Conservation (phyloP, 164 flowering plant genomes). For the Chimonanthus salicifolius region DNA sequence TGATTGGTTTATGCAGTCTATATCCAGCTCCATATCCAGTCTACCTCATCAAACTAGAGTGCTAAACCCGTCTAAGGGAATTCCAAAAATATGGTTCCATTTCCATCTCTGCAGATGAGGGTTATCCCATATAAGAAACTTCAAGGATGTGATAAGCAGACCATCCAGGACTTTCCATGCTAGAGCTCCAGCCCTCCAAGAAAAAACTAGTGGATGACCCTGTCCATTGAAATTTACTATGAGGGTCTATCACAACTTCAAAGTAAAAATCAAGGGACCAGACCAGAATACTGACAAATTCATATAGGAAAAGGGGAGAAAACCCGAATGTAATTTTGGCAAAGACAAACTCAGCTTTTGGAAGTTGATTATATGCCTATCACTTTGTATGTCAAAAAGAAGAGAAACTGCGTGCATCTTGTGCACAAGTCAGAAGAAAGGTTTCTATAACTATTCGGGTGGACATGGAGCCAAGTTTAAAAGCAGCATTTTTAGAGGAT, state of each 20-base stretch:
- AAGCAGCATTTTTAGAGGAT: too few relatives aligned
- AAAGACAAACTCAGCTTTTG: not conserved
- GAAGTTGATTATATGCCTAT: not conserved
- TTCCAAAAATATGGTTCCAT: constrained; percentile 15
- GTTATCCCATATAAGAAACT: not conserved
- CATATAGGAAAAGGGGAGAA: constrained; percentile 23
- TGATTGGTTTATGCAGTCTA: not conserved
- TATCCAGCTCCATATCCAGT: not conserved
- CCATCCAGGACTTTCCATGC: constrained; percentile 20
- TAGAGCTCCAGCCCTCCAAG: constrained; percentile 42
- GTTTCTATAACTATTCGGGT: too few relatives aligned
- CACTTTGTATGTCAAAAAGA: too few relatives aligned
- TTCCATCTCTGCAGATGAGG: constrained; percentile 6
- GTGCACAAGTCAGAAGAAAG: too few relatives aligned
- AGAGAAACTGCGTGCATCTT: too few relatives aligned
- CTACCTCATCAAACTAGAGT: not conserved
- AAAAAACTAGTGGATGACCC: constrained; percentile 47
- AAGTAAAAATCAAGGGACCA: constrained; percentile 10
- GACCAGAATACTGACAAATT: constrained; percentile 19
- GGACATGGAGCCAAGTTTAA: too few relatives aligned
- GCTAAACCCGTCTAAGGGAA: constrained; percentile 14
- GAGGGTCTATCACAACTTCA: constrained; percentile 9
- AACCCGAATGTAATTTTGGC: not conserved
- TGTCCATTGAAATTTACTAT: not conserved
- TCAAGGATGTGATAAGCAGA: constrained; percentile 14